Conservation (phyloP, 2,329 filamentous ascomycete genomes). For the Paraphoma chrysanthemicola region DNA sequence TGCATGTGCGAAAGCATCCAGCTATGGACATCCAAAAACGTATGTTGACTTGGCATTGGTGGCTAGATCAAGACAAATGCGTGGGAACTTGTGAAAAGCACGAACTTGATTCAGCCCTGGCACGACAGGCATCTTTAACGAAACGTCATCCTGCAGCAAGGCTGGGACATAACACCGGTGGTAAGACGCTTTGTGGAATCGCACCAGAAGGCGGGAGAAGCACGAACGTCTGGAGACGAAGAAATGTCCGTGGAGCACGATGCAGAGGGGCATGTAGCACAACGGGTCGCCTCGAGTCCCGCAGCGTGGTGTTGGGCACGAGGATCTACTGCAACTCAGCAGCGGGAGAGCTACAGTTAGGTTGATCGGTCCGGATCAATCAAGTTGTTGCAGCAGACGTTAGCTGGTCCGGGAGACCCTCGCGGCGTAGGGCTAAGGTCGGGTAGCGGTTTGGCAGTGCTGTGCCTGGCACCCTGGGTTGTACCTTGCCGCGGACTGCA, state of each 20-base stretch:
- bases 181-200: neutral
- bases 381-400: conserved; percentile 2
- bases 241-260: neutral
- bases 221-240: neutral
- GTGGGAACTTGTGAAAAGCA: too few species aligned
- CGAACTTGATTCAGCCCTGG: neutral
- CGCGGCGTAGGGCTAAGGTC: conserved; percentile 12
- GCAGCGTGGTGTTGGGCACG: conserved; percentile 16
- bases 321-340: conserved; percentile 12
- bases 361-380: conserved; percentile 17
- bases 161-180: neutral
- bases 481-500: neutral
- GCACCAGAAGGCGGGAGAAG: neutral
- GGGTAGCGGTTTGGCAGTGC: conserved; percentile 3
- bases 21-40: too few species aligned
- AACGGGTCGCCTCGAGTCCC: conserved; percentile 27
- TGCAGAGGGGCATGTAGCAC: neutral
- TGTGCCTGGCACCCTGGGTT: conserved; percentile 5
- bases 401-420: conserved; percentile 14
- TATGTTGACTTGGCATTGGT: too few species aligned
- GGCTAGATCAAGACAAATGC: too few species aligned
- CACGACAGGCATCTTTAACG: neutral
- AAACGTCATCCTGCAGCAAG: conserved; percentile 6
- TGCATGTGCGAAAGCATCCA: too few species aligned
- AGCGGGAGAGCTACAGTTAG: conserved; percentile 22